These are phyloP conservation scores for Juncus inflexus DNA, from an alignment of 176 grass and related monocot species.

Conservation along the genomic window DNA sequence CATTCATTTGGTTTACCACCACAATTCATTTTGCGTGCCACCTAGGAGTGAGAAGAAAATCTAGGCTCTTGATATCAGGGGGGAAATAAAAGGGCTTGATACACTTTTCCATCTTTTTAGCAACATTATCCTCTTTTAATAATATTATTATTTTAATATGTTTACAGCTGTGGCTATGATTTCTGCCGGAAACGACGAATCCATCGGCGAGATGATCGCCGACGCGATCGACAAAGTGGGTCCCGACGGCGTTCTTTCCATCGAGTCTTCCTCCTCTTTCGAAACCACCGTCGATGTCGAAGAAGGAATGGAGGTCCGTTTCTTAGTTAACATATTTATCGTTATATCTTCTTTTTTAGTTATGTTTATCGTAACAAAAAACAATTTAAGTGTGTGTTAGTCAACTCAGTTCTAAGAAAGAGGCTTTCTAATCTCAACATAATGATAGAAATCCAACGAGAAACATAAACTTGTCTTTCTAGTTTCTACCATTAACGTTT, in stretches of 20 bases:
- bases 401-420: no score
- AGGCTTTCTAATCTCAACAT: no score
- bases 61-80: no score
- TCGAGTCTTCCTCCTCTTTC: conserved; percentile 84
- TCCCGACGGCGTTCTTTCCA: conserved; percentile 87
- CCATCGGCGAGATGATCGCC: conserved; percentile 74
- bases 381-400: no score
- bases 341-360: not conserved
- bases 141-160: conserved; percentile 12
- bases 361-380: not conserved
- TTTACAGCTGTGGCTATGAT: conserved; percentile 68
- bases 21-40: no score
- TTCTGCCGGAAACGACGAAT: conserved; percentile 90
- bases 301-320: conserved; percentile 86
- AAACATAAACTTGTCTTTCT: no score
- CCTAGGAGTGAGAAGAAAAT: no score
- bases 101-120: no score
- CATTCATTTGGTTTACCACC: no score
- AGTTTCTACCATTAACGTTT: no score
- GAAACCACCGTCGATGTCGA: conserved; percentile 92
- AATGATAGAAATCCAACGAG: no score
- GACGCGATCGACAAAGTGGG: conserved; percentile 92
- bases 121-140: not conserved
- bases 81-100: no score
- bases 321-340: not conserved